Percentiles rank a stretch among this genome's conserved stretches.
Evolutionary conservation across 306 rosid genomes (phyloP).

Genomic region (Pyrus pyrifolia): DNA sequence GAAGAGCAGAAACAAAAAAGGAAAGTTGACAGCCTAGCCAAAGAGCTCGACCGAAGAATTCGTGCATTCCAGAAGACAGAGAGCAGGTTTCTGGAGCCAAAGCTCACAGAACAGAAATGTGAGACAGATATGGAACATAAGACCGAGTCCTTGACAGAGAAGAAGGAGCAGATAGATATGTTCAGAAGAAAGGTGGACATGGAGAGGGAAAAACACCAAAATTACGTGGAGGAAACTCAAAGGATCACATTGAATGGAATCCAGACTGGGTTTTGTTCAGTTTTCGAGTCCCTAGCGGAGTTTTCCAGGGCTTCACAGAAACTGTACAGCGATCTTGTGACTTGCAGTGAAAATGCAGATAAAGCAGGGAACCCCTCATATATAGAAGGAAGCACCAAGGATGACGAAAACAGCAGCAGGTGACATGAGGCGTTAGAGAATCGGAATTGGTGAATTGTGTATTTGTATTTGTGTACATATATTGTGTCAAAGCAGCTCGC

Average conservation of each 20-base stretch:
- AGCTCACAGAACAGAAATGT: conserved; percentile 30
- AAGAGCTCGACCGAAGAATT: conserved; percentile 52
- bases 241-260: conserved; percentile 65
- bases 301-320: conserved; percentile 70
- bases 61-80: conserved; percentile 44
- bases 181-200: conserved; percentile 49
- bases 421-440: conserved; percentile 12
- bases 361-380: conserved; percentile 38
- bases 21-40: conserved; percentile 63
- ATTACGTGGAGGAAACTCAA: conserved; percentile 66
- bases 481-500: conserved; percentile 78
- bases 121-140: conserved; percentile 30
- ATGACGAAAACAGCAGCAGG: conserved; percentile 30
- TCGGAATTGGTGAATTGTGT: conserved; percentile 11
- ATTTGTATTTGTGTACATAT: conserved; percentile 50
- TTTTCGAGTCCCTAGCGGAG: conserved; percentile 66
- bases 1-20: conserved; percentile 83
- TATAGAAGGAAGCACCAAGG: conserved; percentile 37
- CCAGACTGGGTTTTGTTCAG: conserved; percentile 69
- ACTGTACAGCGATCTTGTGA: conserved; percentile 64
- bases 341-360: conserved; percentile 41
- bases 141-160: conserved; percentile 47
- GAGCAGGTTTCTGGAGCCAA: conserved; percentile 51
- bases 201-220: conserved; percentile 76
- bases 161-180: conserved; percentile 59